phyloP scores from a whole-genome alignment of 2,329 filamentous ascomycete genomes.

The Spiromastix sp. region DNA sequence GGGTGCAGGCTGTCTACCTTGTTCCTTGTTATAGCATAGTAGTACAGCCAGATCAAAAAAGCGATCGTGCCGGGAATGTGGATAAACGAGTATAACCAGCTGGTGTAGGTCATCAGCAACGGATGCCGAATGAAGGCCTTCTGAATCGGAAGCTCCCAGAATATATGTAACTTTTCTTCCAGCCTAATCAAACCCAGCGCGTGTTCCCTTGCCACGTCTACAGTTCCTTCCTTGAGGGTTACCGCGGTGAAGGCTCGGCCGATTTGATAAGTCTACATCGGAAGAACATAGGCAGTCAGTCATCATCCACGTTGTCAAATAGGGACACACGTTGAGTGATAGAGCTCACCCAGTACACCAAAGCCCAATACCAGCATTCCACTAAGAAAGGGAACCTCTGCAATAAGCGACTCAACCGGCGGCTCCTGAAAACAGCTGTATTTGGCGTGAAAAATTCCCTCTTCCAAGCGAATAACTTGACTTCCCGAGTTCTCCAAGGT shows the following conservation, averaged over 20 bases:
- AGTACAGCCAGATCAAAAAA: conserved; percentile 58
- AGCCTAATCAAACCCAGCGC: conserved; percentile 57
- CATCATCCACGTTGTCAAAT: neutral
- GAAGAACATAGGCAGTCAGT: neutral
- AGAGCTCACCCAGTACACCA: conserved; percentile 63
- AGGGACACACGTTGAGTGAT: neutral
- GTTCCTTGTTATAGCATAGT: conserved; percentile 56
- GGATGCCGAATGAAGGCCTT: conserved; percentile 45
- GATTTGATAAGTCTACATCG: conserved; percentile 57
- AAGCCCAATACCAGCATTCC: conserved; percentile 67
- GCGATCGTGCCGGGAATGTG: conserved; percentile 68
- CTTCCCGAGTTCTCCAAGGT: conserved; percentile 40
- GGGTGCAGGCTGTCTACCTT: conserved; percentile 32
- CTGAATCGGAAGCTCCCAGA: conserved; percentile 55
- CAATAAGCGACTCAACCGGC: conserved; percentile 53
- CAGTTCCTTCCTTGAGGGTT: conserved; percentile 56
- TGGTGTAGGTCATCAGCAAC: conserved; percentile 55
- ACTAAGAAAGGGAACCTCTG: conserved; percentile 60
- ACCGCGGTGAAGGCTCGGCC: conserved; percentile 62
- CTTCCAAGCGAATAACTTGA: conserved; percentile 37
- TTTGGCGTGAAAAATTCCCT: conserved; percentile 49
- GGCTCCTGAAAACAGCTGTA: conserved; percentile 49
- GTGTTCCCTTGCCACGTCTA: conserved; percentile 57
- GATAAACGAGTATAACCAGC: conserved; percentile 65
- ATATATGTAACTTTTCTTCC: conserved; percentile 56